Base-by-base conservation (phyloP, 1,284 basidiomycete genomes). In the Wolfiporia cocos region DNA sequence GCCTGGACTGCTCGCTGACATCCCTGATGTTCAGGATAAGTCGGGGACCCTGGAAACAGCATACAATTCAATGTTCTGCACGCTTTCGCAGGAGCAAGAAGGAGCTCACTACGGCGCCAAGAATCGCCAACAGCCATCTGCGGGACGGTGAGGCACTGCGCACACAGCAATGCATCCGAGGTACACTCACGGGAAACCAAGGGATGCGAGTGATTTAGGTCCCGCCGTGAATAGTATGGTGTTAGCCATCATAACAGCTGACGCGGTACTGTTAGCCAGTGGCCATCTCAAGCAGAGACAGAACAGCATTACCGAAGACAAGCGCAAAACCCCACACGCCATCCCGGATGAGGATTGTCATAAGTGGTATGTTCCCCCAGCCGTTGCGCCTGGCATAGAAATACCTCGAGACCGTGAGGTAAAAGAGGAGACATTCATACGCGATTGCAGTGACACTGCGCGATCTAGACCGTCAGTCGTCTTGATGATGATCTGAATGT, bases 371-470 rank as follows among this genome's bases (percentile, higher is more conserved):
- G 31, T 56, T 49, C 7, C 55, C 55, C 59, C 62, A 64, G 9
- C 64, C 63, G 4, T 49, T 47, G 19, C 56, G 54, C 18, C 53
- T 39, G 7, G 59, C 55, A 15, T 49, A 38, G n/a, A 59, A 26
- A 38, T 66, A 63, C 39, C 63, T 62, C 42, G 53, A 45, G 15
- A 63, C 46, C 7, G 63, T 66, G 21, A 68, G 46, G 4, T 35
- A 43, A 44, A 69, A 67, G 2, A 69, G 57, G 33, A 65, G 47
- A 11, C 52, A 49, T 42, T 69, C 66, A 36, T 62, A 68, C 6
- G 55, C 43, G 20, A 68, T 58, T 10, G 62, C 62, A 3, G 61
- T 55, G 19, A 55, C 54, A 28, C 67, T 69, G 30, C 9, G 12
- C 30, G 15, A 10, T 7, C 23, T 22, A 26, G 15, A 12, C n/a